A percentile compares a stretch with the other conserved stretches of the same genome.
Conservation (phyloP, 73 alveolate genomes). For the Tetrahymena borealis region DNA sequence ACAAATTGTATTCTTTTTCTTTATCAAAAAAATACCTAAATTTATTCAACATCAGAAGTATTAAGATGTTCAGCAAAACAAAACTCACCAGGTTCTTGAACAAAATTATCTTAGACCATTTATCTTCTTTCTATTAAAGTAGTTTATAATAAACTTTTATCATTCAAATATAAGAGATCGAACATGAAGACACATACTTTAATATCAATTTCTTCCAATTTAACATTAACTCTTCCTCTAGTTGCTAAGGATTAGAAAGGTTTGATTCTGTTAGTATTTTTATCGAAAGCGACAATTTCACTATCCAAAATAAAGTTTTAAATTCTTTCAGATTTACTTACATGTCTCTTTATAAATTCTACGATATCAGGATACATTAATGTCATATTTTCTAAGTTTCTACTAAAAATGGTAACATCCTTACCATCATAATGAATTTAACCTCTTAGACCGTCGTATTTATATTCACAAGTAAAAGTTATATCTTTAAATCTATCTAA, state of each 20-base stretch:
- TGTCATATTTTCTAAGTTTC: constrained; percentile 98
- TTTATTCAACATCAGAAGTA: constrained; percentile 85
- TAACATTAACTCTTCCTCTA: constrained; percentile 93
- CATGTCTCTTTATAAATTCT: constrained; percentile 47
- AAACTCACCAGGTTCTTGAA: constrained; percentile 50
- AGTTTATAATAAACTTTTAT: constrained; percentile 50
- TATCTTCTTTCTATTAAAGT: constrained; percentile 71
- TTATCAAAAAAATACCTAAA: constrained; percentile 44
- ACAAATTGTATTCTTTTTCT: too few relatives aligned
- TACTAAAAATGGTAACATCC: constrained; percentile 71
- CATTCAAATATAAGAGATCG: constrained; percentile 74
- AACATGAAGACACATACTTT: constrained; percentile 78
- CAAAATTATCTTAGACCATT: constrained; percentile 42
- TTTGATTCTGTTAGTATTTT: constrained; percentile 74
- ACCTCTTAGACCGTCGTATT: constrained; percentile 99
- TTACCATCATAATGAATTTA: constrained; percentile 78
- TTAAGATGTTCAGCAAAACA: constrained; percentile 82
- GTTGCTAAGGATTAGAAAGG: constrained; percentile 93
- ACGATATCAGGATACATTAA: constrained; percentile 98
- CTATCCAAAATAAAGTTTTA: constrained; percentile 92
- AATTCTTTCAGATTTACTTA: constrained; percentile 54
- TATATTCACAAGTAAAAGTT: constrained; percentile 97
- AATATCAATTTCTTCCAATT: constrained; percentile 73
- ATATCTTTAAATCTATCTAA: constrained; percentile 83
- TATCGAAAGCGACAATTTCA: constrained; percentile 99